Conservation (phyloP, 768 basidiomycete species). For the Holtermannia corniformis region DNA sequence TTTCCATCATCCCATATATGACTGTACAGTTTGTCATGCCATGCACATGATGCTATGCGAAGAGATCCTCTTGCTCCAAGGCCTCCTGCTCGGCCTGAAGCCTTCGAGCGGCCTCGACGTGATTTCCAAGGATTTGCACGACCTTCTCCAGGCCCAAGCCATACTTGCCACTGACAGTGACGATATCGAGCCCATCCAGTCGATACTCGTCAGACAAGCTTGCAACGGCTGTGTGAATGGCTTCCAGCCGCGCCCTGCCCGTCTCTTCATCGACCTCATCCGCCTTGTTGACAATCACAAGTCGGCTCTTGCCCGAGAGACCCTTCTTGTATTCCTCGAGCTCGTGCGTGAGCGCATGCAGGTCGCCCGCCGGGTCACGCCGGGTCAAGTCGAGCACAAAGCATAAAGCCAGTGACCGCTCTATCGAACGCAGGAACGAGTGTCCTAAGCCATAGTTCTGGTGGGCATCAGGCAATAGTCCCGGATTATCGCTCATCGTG, state of each 20-base stretch:
- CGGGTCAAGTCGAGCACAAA: conserved; percentile 85
- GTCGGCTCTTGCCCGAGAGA: conserved; percentile 62
- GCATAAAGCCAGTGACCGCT: conserved; percentile 76
- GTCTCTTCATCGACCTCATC: conserved; percentile 57
- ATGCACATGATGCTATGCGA: background rate
- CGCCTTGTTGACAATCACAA: conserved; percentile 92
- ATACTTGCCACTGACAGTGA: conserved; percentile 77
- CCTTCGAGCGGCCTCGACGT: conserved; percentile 45
- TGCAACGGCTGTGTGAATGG: conserved; percentile 44
- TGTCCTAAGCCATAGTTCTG: conserved; percentile 89
- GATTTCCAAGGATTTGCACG: conserved; percentile 58
- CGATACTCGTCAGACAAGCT: conserved; percentile 46
- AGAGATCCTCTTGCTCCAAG: background rate
- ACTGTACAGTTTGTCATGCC: too few relatives aligned
- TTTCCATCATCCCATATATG: too few relatives aligned
- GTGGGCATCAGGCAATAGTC: conserved; percentile 72
- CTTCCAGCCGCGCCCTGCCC: conserved; percentile 15
- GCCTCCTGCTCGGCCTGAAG: background rate
- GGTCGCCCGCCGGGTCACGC: conserved; percentile 66
- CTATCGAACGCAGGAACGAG: conserved; percentile 84
- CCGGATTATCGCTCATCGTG: conserved; percentile 95
- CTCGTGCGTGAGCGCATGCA: conserved; percentile 65
- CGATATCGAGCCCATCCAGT: conserved; percentile 53
- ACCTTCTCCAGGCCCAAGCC: conserved; percentile 67
- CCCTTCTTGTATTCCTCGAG: conserved; percentile 65